Conservation (phyloP, 176 grass and related monocot genomes). For the Eleusine coracana region DNA sequence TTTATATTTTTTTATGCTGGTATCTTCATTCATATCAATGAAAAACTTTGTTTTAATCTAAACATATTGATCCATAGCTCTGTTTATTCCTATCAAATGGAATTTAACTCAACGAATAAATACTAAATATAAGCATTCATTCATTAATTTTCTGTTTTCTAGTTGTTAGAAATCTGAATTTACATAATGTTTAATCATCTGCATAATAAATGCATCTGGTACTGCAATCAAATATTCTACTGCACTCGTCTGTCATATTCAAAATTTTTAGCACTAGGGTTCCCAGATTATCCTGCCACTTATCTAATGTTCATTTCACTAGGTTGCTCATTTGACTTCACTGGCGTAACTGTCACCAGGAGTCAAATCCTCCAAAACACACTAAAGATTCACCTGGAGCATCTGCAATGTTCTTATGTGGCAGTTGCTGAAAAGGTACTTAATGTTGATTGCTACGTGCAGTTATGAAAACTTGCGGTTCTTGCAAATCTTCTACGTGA, state of each 20-base stretch:
- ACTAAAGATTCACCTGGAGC: constrained; percentile 16
- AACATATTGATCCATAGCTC: not conserved
- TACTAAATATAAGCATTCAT: constrained; percentile 1
- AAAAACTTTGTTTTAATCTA: not conserved
- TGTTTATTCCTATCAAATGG: not conserved
- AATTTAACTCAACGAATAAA: constrained; percentile 1
- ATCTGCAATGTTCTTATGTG: not conserved
- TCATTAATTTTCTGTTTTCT: not conserved
- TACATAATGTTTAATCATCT: constrained; percentile 8
- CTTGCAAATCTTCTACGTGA: constrained; percentile 13
- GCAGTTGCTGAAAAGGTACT: not conserved
- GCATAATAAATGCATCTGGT: not conserved
- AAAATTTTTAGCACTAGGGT: not conserved
- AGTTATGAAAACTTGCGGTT: constrained; percentile 6
- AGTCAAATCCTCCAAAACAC: not conserved
- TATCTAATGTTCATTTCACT: not conserved
- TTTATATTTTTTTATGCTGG: not conserved
- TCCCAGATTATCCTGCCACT: constrained; percentile 1
- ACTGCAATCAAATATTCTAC: not conserved
- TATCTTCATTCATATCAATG: constrained; percentile 25
- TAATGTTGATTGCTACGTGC: constrained; percentile 30
- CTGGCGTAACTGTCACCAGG: not conserved
- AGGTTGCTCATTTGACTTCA: not conserved
- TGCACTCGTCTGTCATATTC: not conserved
- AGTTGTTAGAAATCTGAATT: constrained; percentile 1